These are phyloP conservation scores for Boletus fagicola DNA, from an alignment of 768 basidiomycete genomes.

Conservation along the genomic window DNA sequence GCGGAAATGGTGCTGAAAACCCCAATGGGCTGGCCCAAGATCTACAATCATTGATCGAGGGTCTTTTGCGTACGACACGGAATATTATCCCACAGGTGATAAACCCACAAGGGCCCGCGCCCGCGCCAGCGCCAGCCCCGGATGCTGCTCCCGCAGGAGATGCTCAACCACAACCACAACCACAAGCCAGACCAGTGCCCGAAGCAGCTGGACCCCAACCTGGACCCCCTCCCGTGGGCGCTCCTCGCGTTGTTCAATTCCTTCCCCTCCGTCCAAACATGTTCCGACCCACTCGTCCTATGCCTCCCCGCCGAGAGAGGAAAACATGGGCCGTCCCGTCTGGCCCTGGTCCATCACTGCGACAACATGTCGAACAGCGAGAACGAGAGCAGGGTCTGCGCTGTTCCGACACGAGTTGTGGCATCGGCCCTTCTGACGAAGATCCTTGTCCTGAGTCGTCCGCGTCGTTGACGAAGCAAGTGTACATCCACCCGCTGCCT, in stretches of 20 bases:
- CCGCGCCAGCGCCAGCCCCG: conserved; percentile 1
- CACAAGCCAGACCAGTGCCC: conserved; percentile 9
- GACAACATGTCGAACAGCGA: conserved; percentile 68
- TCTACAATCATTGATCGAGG: conserved; percentile 27
- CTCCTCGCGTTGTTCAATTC: conserved; percentile 16
- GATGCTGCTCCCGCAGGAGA: conserved; percentile 1
- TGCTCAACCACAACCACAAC: conserved; percentile 7
- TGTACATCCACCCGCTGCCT: conserved; percentile 24
- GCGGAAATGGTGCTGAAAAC: conserved; percentile 17
- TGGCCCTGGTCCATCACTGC: conserved; percentile 66
- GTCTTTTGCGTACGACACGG: conserved; percentile 26
- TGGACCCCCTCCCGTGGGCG: not conserved
- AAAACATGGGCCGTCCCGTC: conserved; percentile 59
- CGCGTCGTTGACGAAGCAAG: conserved; percentile 19
- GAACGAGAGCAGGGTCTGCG: conserved; percentile 72
- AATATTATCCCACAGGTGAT: conserved; percentile 26
- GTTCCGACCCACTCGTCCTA: conserved; percentile 23
- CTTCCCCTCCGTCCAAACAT: conserved; percentile 21
- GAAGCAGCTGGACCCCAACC: conserved; percentile 9
- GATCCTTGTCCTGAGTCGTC: conserved; percentile 48
- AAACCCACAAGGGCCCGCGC: conserved; percentile 12
- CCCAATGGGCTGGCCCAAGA: conserved; percentile 23
- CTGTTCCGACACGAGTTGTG: conserved; percentile 72
- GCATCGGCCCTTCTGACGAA: conserved; percentile 72
- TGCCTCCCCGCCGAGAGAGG: conserved; percentile 36